Evolutionary conservation across 2,329 filamentous ascomycete species (phyloP).

Genomic region (Microascus cirrosus): DNA sequence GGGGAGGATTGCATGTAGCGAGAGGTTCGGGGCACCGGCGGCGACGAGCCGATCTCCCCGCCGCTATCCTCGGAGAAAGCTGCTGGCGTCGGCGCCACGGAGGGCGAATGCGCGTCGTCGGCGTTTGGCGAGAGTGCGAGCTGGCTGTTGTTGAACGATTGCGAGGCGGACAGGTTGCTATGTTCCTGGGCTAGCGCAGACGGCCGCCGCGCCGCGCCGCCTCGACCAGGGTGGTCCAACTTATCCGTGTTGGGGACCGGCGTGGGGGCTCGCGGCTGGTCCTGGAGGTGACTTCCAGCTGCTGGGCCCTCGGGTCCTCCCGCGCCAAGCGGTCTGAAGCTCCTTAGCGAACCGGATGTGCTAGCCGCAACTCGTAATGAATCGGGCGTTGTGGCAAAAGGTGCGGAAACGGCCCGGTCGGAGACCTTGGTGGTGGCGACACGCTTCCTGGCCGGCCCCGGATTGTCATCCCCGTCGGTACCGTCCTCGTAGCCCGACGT

Average conservation of each 20-base stretch:
- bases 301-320: conserved; percentile 34
- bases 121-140: conserved; percentile 30
- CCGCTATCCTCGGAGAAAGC: conserved; percentile 55
- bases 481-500: conserved; percentile 64
- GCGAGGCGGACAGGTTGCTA: conserved; percentile 10
- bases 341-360: conserved; percentile 77
- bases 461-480: conserved; percentile 46
- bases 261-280: conserved; percentile 66
- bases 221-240: conserved; percentile 20
- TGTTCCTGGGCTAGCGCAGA: conserved; percentile 45
- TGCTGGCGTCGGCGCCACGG: conserved; percentile 36
- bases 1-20: conserved; percentile 47
- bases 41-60: conserved; percentile 79
- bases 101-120: conserved; percentile 43
- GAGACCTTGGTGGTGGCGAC: conserved; percentile 61
- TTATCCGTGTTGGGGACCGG: conserved; percentile 47
- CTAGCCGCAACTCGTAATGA: conserved; percentile 85
- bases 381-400: conserved; percentile 63
- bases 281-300: conserved; percentile 47
- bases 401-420: conserved; percentile 59
- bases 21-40: conserved; percentile 60
- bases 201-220: conserved; percentile 43
- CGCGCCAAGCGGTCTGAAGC: conserved; percentile 61
- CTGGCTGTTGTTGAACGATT: conserved; percentile 16
- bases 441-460: conserved; percentile 47